Evolutionary conservation across 352 stramenopile genomes (phyloP), one percentile per base, ranked within the genome.

Genomic region (Phytophthora fragariaefolia): DNA sequence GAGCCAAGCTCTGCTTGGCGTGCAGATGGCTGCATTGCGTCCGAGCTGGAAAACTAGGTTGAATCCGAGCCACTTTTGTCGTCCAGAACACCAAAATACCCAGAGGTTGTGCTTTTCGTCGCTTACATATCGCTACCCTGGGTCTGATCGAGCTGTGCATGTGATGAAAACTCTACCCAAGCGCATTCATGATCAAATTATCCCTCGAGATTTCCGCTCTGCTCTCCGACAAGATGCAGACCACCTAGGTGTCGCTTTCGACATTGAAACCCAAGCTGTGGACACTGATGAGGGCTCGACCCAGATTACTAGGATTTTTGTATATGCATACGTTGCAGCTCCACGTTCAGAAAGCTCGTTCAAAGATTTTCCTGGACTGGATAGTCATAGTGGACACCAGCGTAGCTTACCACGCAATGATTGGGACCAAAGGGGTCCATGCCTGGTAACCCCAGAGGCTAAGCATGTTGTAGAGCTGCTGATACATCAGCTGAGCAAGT

Each of bases 141-240:
- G 22, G 17, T 68, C 79, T 2, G 55, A 80, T 50, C 83, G 77
- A 13, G 80, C 80, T 4, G 65, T 83, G 18, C 82, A 91, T 63
- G 55, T 91, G 3, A 76, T 87, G 57, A 89, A 89, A 74, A 89
- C 80, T 13, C 32, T 91, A 10, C 83, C 83, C n/a, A 87, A 85
- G 50, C 15, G 60, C 10, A 63, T 71, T 12, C 83, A 88, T 62
- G 80, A 89, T 57, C 63, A 89, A 32, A 36, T 89, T 38, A 69
- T 91, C 0, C 50, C 72, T 22, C 40, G 52, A 27, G 43, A 72
- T 6, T 76, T 81, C 32, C 75, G 77, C 40, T 79, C 77, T 12
- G 71, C 72, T 18, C 60, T 89, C 34, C 71, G 76, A 17, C 55
- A 69, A 6, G 77, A 80, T 18, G 47, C 89, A 7, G 80, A 89